Conservation (phyloP, 2,329 filamentous ascomycete species). For the Purpureocillium lavendulum region DNA sequence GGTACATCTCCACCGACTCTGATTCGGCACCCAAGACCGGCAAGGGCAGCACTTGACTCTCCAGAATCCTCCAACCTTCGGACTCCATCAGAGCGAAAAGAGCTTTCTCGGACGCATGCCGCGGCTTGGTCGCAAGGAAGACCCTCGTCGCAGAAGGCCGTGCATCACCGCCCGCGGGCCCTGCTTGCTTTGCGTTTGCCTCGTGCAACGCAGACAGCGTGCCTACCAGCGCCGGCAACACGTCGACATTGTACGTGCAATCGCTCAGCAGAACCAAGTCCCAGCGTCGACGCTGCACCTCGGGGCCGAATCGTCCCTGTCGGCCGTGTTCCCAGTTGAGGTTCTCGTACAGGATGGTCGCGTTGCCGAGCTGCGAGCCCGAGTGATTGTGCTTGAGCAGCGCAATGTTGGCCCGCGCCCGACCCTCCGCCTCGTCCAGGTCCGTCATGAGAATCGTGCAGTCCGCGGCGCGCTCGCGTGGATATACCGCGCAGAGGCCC, state of each 20-base stretch:
- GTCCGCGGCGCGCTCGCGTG: constrained; percentile 9
- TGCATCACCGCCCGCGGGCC: constrained; percentile 4
- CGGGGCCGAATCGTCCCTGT: constrained; percentile 32
- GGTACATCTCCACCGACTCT: constrained; percentile 43
- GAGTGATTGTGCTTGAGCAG: constrained; percentile 12
- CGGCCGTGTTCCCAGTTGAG: constrained; percentile 49
- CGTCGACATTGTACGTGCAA: constrained; percentile 54
- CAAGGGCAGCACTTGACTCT: constrained; percentile 33
- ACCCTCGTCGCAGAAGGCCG: constrained; percentile 28
- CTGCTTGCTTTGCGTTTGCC: constrained; percentile 18
- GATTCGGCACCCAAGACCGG: constrained; percentile 35
- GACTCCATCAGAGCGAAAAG: constrained; percentile 38
- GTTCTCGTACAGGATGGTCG: constrained; percentile 39
- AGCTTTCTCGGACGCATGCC: constrained; percentile 42
- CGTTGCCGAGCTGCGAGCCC: constrained; percentile 6
- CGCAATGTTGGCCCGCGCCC: constrained; percentile 38
- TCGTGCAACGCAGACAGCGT: constrained; percentile 42
- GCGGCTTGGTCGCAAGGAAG: constrained; percentile 46
- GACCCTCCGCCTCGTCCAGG: constrained; percentile 42
- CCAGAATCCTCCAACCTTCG: constrained; percentile 34
- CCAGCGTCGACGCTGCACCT: constrained; percentile 33
- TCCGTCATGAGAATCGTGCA: constrained; percentile 45
- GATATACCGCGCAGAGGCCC: constrained; percentile 32
- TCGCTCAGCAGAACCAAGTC: constrained; percentile 49
- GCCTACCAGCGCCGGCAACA: constrained; percentile 42